Conservation (phyloP, 2,329 filamentous ascomycete genomes). For the Trichoderma sp. region DNA sequence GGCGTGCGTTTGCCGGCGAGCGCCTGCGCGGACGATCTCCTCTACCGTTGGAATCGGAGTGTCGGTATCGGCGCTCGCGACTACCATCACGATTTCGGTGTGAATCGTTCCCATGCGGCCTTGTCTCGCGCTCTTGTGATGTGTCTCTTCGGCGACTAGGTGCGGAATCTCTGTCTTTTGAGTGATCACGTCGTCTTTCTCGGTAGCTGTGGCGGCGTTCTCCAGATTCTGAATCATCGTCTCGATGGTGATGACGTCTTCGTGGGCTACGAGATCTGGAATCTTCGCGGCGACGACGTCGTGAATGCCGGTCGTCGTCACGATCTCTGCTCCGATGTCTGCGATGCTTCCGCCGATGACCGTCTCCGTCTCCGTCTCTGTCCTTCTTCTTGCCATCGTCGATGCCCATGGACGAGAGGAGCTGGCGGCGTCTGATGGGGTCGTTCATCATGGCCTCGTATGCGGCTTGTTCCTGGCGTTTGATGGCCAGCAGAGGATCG, state of each 20-base stretch:
- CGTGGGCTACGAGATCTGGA: slow-evolving; percentile 49
- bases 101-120: slow-evolving; percentile 23
- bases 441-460: slow-evolving; percentile 81
- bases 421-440: slow-evolving; percentile 64
- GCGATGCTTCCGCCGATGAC: slow-evolving; percentile 46
- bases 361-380: slow-evolving; percentile 28
- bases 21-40: slow-evolving; percentile 34
- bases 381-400: slow-evolving; percentile 49
- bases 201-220: slow-evolving; percentile 28
- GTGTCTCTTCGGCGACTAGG: slow-evolving; percentile 25
- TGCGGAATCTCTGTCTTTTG: slow-evolving; percentile 26
- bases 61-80: slow-evolving; percentile 28
- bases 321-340: slow-evolving; percentile 46
- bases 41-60: slow-evolving; percentile 29
- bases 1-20: background rate
- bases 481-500: slow-evolving; percentile 90
- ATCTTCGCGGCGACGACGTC: slow-evolving; percentile 46
- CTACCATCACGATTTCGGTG: slow-evolving; percentile 33
- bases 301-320: slow-evolving; percentile 33
- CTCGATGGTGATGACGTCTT: slow-evolving; percentile 28
- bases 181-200: slow-evolving; percentile 2
- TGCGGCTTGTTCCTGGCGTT: slow-evolving; percentile 82
- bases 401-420: slow-evolving; percentile 65
- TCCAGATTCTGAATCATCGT: slow-evolving; percentile 33
- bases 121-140: slow-evolving; percentile 26